phyloP scores from a whole-genome alignment of 441 rosid genomes.

The Isatis lusitanica region DNA sequence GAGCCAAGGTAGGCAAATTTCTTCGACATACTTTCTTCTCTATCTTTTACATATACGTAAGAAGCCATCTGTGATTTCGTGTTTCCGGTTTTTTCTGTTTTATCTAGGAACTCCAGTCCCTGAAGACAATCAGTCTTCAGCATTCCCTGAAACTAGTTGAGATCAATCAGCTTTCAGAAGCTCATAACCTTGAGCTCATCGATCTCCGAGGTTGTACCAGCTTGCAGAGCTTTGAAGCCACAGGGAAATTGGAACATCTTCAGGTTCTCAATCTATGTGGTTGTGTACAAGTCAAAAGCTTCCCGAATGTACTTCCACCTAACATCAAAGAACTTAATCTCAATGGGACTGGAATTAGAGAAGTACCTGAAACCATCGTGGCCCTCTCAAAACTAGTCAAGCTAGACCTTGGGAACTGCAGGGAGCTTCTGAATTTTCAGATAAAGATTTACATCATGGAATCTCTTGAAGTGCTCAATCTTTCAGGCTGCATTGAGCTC shows the following conservation, averaged over 20 bases:
- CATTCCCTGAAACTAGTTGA: background rate
- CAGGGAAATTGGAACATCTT: background rate
- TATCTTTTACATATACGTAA: too few relatives aligned
- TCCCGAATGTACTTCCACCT: background rate
- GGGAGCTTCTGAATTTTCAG: background rate
- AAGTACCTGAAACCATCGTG: background rate
- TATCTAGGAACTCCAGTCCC: background rate
- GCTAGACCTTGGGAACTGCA: constrained; percentile 10
- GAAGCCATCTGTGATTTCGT: too few relatives aligned
- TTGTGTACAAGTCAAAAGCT: background rate
- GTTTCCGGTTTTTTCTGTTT: too few relatives aligned
- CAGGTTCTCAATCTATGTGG: constrained; percentile 9
- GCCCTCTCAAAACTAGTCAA: background rate
- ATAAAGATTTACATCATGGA: constrained; percentile 6
- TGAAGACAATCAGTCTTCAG: background rate
- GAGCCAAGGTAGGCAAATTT: too few relatives aligned
- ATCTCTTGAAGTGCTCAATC: constrained; percentile 2
- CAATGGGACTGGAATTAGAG: background rate
- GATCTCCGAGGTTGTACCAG: constrained; percentile 6
- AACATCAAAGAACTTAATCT: constrained; percentile 2
- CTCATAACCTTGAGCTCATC: background rate
- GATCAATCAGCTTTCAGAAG: background rate
- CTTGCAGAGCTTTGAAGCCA: background rate
- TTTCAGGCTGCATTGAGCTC: constrained; percentile 8
- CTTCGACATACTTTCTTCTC: too few relatives aligned